Evolutionary conservation across 225 moss, liverwort and hornwort genomes (phyloP).

Genomic region (Rhytidiadelphus loreus): DNA sequence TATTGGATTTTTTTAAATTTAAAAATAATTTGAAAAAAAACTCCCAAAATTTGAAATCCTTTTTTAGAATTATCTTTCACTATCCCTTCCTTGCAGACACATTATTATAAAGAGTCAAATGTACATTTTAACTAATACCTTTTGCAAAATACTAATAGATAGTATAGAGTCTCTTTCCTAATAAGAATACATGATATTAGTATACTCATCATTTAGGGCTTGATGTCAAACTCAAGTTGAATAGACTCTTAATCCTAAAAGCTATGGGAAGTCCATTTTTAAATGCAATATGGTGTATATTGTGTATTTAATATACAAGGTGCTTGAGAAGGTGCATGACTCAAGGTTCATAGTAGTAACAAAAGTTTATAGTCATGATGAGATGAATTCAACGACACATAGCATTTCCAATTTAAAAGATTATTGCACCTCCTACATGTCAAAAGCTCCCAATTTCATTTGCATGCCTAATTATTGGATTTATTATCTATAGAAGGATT

Average conservation of each 20-base stretch:
- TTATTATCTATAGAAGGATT: not conserved
- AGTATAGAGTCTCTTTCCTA: fast-evolving
- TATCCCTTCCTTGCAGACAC: not conserved
- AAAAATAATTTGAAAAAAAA: not conserved
- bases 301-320: not conserved
- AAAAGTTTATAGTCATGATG: not conserved
- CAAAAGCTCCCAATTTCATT: not conserved
- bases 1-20: not conserved
- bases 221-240: fast-evolving
- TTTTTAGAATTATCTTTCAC: not conserved
- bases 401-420: not conserved
- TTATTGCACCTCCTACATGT: not conserved
- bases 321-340: fast-evolving
- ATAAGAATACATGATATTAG: not conserved
- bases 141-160: not conserved
- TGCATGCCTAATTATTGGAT: not conserved
- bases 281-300: not conserved
- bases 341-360: fast-evolving
- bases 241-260: not conserved
- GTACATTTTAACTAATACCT: no score
- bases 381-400: not conserved
- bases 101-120: not conserved
- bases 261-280: not conserved
- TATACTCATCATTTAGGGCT: not conserved
- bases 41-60: not conserved